Evolutionary conservation across 169 alveolate genomes (phyloP).

Genomic region (Fabrea salina): DNA sequence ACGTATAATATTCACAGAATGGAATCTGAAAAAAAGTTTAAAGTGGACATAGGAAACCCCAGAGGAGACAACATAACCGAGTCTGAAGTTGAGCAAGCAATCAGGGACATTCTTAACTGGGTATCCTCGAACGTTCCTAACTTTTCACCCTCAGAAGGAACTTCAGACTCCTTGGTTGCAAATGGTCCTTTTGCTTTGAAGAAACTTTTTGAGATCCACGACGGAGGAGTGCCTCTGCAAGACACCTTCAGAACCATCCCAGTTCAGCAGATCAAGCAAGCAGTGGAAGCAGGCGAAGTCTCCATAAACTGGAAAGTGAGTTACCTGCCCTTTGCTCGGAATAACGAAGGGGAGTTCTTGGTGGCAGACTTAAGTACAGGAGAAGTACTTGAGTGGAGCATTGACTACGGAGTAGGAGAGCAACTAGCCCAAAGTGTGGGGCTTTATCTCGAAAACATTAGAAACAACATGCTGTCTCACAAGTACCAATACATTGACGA

Average conservation of each 20-base stretch:
- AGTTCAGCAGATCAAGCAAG: neutral
- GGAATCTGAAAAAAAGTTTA: constrained; percentile 17
- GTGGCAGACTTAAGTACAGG: neutral
- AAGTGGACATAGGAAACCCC: constrained; percentile 2
- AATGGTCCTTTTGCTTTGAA: neutral
- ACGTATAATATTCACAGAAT: no score
- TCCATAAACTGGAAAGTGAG: neutral
- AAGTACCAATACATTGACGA: constrained; percentile 13
- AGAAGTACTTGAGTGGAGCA: constrained; percentile 17
- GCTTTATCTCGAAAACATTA: constrained; percentile 3
- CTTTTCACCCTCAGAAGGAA: neutral
- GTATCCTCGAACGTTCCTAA: neutral
- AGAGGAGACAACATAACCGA: neutral
- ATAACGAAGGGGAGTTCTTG: constrained; percentile 13
- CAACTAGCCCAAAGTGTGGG: neutral
- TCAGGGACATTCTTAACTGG: constrained; percentile 19
- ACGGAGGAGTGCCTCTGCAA: constrained; percentile 18
- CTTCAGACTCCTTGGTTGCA: no score
- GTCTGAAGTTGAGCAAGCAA: constrained; percentile 15
- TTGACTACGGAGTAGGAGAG: constrained; percentile 9
- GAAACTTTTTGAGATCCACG: neutral
- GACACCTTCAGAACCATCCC: constrained; percentile 18
- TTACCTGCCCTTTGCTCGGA: constrained; percentile 28
- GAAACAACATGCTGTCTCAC: constrained; percentile 2
- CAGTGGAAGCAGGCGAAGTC: neutral